Evolutionary conservation across 345 rosid species (phyloP).

Genomic region (Melaleuca alternifolia): DNA sequence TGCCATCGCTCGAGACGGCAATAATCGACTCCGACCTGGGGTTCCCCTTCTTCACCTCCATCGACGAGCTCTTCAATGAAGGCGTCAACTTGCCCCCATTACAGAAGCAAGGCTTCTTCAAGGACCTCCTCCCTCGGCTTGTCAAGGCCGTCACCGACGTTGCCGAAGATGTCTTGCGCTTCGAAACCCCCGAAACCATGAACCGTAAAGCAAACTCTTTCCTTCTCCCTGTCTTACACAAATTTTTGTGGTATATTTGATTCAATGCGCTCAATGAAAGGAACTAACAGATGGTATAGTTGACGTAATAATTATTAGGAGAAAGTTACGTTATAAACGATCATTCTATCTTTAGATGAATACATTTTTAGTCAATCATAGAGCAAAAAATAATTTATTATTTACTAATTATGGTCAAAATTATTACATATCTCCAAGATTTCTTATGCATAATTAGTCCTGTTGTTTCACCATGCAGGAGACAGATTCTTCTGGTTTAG

Average conservation of each 20-base stretch:
- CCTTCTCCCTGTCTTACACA: neutral
- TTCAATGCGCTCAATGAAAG: too few relatives aligned
- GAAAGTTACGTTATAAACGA: too few relatives aligned
- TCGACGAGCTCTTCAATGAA: slow-evolving; percentile 50
- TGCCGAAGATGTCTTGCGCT: slow-evolving; percentile 33
- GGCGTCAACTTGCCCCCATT: slow-evolving; percentile 31
- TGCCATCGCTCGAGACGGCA: slow-evolving; percentile 37
- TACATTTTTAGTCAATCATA: neutral
- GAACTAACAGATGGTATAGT: too few relatives aligned
- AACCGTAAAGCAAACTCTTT: slow-evolving; percentile 12
- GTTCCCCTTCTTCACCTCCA: slow-evolving; percentile 56
- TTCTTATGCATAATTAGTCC: neutral
- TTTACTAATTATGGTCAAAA: neutral
- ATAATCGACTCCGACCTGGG: slow-evolving; percentile 30
- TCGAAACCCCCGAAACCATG: slow-evolving; percentile 41
- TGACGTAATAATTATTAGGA: too few relatives aligned
- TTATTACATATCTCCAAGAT: neutral
- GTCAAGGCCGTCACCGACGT: slow-evolving; percentile 29
- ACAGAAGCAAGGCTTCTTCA: slow-evolving; percentile 21
- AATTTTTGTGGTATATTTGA: neutral
- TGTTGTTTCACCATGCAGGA: slow-evolving; percentile 22
- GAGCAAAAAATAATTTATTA: neutral
- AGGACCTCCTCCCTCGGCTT: slow-evolving; percentile 41
- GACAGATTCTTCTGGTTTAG: slow-evolving; percentile 64
- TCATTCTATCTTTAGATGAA: neutral